These are phyloP conservation scores for Turnera subulata DNA, from an alignment of 345 rosid genomes.

Conservation along the genomic window DNA sequence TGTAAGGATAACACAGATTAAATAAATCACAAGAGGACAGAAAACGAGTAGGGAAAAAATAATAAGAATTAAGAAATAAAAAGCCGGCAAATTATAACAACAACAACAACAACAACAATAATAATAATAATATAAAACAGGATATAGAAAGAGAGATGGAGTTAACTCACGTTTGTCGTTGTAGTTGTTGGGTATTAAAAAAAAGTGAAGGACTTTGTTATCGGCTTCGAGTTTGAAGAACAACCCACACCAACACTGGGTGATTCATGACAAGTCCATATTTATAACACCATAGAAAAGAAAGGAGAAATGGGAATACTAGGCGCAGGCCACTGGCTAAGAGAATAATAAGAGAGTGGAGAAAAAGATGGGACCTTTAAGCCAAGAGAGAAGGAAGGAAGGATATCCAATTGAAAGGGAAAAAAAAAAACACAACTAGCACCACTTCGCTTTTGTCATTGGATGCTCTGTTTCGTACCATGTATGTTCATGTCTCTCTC, in stretches of 20 bases:
- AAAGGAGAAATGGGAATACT: neutral
- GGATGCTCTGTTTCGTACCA: conserved; percentile 40
- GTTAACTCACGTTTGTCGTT: conserved; percentile 37
- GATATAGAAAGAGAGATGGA: conserved; percentile 11
- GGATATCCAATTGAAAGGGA: neutral
- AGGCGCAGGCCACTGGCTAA: neutral
- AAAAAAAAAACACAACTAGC: conserved; percentile 15
- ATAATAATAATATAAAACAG: too few species aligned
- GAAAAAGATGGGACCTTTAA: neutral
- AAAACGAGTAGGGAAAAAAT: neutral
- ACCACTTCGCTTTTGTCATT: conserved; percentile 24
- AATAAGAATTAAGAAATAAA: neutral
- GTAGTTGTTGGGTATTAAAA: conserved; percentile 7
- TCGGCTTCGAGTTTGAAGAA: conserved; percentile 45
- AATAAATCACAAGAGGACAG: neutral
- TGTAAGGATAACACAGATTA: too few species aligned
- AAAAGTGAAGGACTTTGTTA: conserved; percentile 9
- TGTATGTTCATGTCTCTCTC: conserved; percentile 29
- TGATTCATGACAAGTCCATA: conserved; percentile 26
- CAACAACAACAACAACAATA: too few species aligned
- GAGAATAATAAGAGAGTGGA: conserved; percentile 3
- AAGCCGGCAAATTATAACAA: neutral
- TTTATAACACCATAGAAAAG: neutral
- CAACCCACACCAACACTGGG: conserved; percentile 25
- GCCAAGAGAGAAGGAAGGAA: neutral